These are phyloP conservation scores for Diversispora epigaea DNA, from an alignment of 192 early-diverging fungal genomes.

Conservation along the genomic window DNA sequence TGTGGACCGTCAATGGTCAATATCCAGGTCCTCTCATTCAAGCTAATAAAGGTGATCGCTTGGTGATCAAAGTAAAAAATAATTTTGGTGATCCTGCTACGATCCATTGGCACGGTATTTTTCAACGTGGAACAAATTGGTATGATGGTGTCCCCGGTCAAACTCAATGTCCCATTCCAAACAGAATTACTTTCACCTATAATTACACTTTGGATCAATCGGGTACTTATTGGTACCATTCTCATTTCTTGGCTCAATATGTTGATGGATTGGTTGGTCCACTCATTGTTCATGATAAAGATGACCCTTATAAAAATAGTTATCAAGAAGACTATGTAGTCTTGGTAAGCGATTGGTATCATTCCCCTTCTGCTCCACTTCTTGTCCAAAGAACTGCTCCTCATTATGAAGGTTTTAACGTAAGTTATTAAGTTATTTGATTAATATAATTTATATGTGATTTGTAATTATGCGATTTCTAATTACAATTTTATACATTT, in stretches of 20 bases:
- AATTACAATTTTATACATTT: background rate
- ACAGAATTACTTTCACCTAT: constrained; percentile 31
- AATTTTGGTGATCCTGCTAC: constrained; percentile 38
- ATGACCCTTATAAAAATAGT: background rate
- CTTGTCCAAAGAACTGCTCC: background rate
- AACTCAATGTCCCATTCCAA: constrained; percentile 42
- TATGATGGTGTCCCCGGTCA: constrained; percentile 50
- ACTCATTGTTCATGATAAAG: background rate
- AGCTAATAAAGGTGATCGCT: constrained; percentile 48
- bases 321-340: background rate
- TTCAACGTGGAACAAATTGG: constrained; percentile 50
- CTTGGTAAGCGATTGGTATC: constrained; percentile 15
- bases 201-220: constrained; percentile 34
- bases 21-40: constrained; percentile 49
- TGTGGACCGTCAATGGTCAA: constrained; percentile 64
- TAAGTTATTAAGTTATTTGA: background rate
- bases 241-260: constrained; percentile 46
- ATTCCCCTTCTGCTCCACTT: background rate
- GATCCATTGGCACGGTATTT: constrained; percentile 57
- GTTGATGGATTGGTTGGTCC: background rate
- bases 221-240: constrained; percentile 56
- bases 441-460: too few species aligned
- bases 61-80: constrained; percentile 49
- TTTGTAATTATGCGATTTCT: background rate
- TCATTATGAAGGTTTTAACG: background rate